Conservation (phyloP, 768 basidiomycete species). For the Macrolepiota dolichaula region DNA sequence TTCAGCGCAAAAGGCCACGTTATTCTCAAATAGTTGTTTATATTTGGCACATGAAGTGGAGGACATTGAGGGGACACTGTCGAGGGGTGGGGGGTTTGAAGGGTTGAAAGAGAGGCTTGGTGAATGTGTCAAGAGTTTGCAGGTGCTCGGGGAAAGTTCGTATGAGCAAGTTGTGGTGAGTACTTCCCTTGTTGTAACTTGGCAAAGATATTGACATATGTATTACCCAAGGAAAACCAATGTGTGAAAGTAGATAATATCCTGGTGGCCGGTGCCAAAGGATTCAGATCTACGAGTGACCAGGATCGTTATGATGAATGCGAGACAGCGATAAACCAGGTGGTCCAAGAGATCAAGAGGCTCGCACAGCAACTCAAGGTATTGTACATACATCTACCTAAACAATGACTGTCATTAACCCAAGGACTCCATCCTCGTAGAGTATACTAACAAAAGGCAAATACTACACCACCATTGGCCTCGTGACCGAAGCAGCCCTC, state of each 20-base stretch:
- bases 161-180: slow-evolving; percentile 70
- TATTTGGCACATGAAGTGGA: slow-evolving; percentile 59
- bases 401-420: background rate
- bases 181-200: background rate
- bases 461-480: slow-evolving; percentile 70
- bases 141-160: slow-evolving; percentile 61
- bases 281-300: slow-evolving; percentile 66
- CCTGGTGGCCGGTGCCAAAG: slow-evolving; percentile 50
- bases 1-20: slow-evolving; percentile 55
- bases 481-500: slow-evolving; percentile 65
- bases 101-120: slow-evolving; percentile 42
- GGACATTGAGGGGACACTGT: slow-evolving; percentile 26
- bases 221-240: slow-evolving; percentile 43
- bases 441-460: slow-evolving; percentile 64
- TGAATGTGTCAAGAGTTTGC: slow-evolving; percentile 51
- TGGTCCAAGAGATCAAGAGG: slow-evolving; percentile 60
- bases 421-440: slow-evolving; percentile 32
- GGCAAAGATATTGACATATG: background rate
- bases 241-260: slow-evolving; percentile 39
- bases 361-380: slow-evolving; percentile 76
- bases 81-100: slow-evolving; percentile 8
- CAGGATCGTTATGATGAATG: slow-evolving; percentile 77
- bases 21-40: slow-evolving; percentile 78
- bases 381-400: slow-evolving; percentile 15
- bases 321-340: slow-evolving; percentile 61